phyloP scores from a whole-genome alignment of 2,329 filamentous ascomycete species.

The Aspergillus uvarum region DNA sequence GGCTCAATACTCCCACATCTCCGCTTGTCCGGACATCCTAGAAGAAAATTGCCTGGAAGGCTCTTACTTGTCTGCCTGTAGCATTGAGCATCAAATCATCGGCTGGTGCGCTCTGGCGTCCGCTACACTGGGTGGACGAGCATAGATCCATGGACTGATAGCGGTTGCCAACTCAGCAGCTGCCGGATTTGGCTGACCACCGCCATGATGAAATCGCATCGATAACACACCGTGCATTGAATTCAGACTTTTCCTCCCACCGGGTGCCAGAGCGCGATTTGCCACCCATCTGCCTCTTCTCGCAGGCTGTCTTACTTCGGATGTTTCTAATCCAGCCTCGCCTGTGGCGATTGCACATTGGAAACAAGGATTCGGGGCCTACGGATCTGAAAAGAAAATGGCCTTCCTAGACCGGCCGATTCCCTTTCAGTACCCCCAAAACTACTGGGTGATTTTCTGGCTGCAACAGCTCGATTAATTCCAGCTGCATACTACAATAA shows the following conservation, averaged over 20 bases:
- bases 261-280: constrained; percentile 27
- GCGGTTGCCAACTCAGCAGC: constrained; percentile 34
- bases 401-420: constrained; percentile 26
- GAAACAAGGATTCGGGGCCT: constrained; percentile 29
- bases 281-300: constrained; percentile 30
- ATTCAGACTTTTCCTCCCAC: constrained; percentile 22
- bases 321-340: constrained; percentile 20
- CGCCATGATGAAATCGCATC: constrained; percentile 17
- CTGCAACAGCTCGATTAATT: neutral
- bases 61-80: constrained; percentile 13
- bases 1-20: constrained; percentile 10
- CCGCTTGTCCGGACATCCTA: constrained; percentile 21
- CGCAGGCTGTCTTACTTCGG: constrained; percentile 26
- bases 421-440: constrained; percentile 10
- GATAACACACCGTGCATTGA: constrained; percentile 17
- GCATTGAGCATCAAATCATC: constrained; percentile 25
- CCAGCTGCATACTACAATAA: constrained; percentile 12
- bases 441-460: neutral
- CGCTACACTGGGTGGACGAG: constrained; percentile 16
- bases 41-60: constrained; percentile 11
- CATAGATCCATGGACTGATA: constrained; percentile 27
- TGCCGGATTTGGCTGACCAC: constrained; percentile 23
- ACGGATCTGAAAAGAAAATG: constrained; percentile 18
- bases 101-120: constrained; percentile 21
- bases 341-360: constrained; percentile 25